A percentile compares a stretch with the other conserved stretches of the same genome.
These are phyloP conservation scores for Tricholoma furcatifolium DNA, from an alignment of 768 basidiomycete genomes.

Conservation along the genomic window DNA sequence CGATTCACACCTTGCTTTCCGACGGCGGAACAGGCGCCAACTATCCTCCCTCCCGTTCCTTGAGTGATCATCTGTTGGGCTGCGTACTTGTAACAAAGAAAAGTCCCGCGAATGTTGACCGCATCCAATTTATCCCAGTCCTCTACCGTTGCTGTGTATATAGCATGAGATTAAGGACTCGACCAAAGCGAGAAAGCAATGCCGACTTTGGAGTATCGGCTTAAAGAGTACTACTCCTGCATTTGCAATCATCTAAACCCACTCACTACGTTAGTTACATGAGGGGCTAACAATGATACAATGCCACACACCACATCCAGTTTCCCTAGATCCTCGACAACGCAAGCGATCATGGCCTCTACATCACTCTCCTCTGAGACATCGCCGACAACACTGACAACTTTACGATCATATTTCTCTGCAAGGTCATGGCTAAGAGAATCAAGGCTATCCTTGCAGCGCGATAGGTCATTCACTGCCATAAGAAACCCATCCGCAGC, in stretches of 20 bases:
- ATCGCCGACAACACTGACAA: slow-evolving; percentile 21
- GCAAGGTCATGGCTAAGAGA: slow-evolving; percentile 23
- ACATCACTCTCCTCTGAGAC: slow-evolving; percentile 29
- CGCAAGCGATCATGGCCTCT: slow-evolving; percentile 22
- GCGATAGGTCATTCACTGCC: slow-evolving; percentile 26
- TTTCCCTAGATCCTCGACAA: slow-evolving; percentile 23
- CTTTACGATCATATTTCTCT: slow-evolving; percentile 17
- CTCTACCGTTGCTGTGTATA: slow-evolving; percentile 22
- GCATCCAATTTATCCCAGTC: slow-evolving; percentile 30
- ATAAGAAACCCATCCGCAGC: slow-evolving; percentile 33
- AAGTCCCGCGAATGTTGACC: slow-evolving; percentile 36
- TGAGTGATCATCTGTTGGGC: slow-evolving; percentile 42
- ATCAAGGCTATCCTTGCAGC: slow-evolving; percentile 16
- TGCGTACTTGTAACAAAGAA: slow-evolving; percentile 41
- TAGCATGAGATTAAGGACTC: not conserved
- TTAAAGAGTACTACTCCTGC: slow-evolving; percentile 20
- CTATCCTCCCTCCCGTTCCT: slow-evolving; percentile 41
- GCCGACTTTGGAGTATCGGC: slow-evolving; percentile 2
- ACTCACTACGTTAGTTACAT: not conserved
- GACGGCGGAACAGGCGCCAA: slow-evolving; percentile 40
- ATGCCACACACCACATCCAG: slow-evolving; percentile 27
- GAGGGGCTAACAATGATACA: not conserved
- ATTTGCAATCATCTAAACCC: slow-evolving; percentile 34
- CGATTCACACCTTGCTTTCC: slow-evolving; percentile 31
- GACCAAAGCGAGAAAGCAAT: not conserved